Conservation (phyloP, 768 basidiomycete species). For the Tephrocybe sp. region DNA sequence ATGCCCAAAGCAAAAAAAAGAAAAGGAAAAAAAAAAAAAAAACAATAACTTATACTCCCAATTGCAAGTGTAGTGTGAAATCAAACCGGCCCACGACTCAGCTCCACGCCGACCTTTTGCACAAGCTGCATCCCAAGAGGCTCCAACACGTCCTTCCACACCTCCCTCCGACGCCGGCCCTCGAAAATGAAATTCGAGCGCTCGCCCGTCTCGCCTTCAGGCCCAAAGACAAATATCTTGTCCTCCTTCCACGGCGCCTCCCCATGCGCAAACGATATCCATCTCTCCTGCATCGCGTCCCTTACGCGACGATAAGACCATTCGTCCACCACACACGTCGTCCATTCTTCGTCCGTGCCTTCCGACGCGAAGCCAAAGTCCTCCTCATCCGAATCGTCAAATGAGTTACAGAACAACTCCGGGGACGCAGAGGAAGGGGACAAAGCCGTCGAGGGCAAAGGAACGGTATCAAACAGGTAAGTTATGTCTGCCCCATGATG, state of each 20-base stretch:
- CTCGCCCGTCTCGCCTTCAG: slow-evolving; percentile 79
- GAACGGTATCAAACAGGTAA: slow-evolving; percentile 77
- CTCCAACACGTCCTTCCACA: slow-evolving; percentile 66
- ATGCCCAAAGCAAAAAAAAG: neutral
- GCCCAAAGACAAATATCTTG: slow-evolving; percentile 77
- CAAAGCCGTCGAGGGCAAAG: slow-evolving; percentile 40
- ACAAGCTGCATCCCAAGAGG: slow-evolving; percentile 65
- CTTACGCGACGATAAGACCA: slow-evolving; percentile 66
- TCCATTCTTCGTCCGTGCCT: slow-evolving; percentile 43
- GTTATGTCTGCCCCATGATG: slow-evolving; percentile 73
- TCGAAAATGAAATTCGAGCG: slow-evolving; percentile 63
- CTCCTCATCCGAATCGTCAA: slow-evolving; percentile 33
- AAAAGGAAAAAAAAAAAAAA: neutral
- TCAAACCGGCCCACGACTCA: slow-evolving; percentile 60
- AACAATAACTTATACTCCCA: neutral
- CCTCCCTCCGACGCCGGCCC: slow-evolving; percentile 51
- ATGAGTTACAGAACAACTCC: slow-evolving; percentile 30
- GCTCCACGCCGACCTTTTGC: slow-evolving; percentile 71
- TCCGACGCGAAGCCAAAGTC: slow-evolving; percentile 22
- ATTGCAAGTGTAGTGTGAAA: neutral
- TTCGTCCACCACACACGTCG: slow-evolving; percentile 57
- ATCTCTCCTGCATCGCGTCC: slow-evolving; percentile 68
- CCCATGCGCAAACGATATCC: slow-evolving; percentile 75
- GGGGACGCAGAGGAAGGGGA: slow-evolving; percentile 15
- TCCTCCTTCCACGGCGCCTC: slow-evolving; percentile 69